Evolutionary conservation across 2,329 filamentous ascomycete genomes (phyloP).

Genomic region (Aureobasidium melanogenum): DNA sequence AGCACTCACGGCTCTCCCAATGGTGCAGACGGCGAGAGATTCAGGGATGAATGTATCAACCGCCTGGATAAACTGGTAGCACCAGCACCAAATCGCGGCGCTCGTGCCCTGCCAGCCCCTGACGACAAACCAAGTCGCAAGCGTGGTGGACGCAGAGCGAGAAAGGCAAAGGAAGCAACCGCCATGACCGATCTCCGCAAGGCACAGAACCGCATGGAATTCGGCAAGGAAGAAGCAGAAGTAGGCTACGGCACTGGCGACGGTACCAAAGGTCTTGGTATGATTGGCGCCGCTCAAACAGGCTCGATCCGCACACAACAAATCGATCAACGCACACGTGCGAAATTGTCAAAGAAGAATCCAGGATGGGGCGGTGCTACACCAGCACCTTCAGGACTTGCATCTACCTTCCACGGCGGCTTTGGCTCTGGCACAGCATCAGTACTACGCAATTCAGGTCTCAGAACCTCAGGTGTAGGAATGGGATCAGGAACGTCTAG

Average conservation of each 20-base stretch:
- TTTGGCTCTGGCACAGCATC: slow-evolving; percentile 60
- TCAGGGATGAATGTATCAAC: slow-evolving; percentile 74
- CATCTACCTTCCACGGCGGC: slow-evolving; percentile 72
- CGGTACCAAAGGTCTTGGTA: slow-evolving; percentile 78
- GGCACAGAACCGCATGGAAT: slow-evolving; percentile 90
- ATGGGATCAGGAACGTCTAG: slow-evolving; percentile 55
- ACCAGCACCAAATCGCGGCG: slow-evolving; percentile 79
- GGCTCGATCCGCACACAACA: slow-evolving; percentile 83
- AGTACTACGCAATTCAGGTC: slow-evolving; percentile 67
- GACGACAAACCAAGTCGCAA: slow-evolving; percentile 94
- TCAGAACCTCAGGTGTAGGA: slow-evolving; percentile 71
- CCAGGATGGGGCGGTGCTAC: slow-evolving; percentile 76
- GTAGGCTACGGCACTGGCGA: slow-evolving; percentile 84
- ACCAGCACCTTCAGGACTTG: slow-evolving; percentile 46
- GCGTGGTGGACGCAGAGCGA: slow-evolving; percentile 77
- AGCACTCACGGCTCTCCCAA: slow-evolving; percentile 72
- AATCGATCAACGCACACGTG: slow-evolving; percentile 85
- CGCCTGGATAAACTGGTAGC: slow-evolving; percentile 89
- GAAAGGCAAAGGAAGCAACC: slow-evolving; percentile 92
- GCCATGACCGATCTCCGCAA: slow-evolving; percentile 96
- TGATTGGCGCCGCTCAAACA: slow-evolving; percentile 84
- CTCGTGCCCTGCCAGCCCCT: slow-evolving; percentile 77
- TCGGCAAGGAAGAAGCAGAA: slow-evolving; percentile 91
- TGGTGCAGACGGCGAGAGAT: slow-evolving; percentile 71
- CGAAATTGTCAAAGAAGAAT: slow-evolving; percentile 89